A percentile compares a stretch with the other conserved stretches of the same genome.
Conservation (phyloP, 75 land plant species). For the Pinus taeda region DNA sequence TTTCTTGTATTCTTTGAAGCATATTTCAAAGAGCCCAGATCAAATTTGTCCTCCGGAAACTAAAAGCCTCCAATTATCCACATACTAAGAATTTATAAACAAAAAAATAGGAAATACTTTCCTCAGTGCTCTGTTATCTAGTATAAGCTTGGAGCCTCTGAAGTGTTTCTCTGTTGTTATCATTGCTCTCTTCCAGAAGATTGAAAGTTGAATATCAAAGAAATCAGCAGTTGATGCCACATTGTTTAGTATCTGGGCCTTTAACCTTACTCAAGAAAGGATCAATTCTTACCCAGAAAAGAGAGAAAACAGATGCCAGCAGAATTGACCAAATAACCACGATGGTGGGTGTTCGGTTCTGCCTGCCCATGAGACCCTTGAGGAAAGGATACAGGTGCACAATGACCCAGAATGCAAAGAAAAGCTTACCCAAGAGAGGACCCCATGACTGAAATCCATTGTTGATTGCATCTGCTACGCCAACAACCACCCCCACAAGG, state of each 20-base stretch:
- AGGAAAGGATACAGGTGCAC: constrained; percentile 87
- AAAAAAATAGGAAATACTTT: too few species aligned
- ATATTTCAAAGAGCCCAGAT: too few species aligned
- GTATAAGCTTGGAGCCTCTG: too few species aligned
- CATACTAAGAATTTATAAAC: too few species aligned
- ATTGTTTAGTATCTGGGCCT: constrained; percentile 66
- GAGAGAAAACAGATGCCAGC: constrained; percentile 79
- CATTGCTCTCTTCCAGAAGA: too few species aligned
- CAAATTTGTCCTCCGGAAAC: too few species aligned
- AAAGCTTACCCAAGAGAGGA: constrained; percentile 83
- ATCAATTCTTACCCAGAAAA: constrained; percentile 81
- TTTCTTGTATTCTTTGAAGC: too few species aligned
- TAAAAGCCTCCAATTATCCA: too few species aligned
- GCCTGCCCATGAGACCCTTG: constrained; percentile 85
- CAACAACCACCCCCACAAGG: constrained; percentile 80
- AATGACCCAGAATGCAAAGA: constrained; percentile 88
- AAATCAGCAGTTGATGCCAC: constrained; percentile 77
- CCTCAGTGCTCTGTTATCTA: too few species aligned
- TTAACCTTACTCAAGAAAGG: constrained; percentile 69
- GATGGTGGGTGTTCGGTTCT: constrained; percentile 86
- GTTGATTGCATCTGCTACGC: constrained; percentile 78
- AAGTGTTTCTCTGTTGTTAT: too few species aligned
- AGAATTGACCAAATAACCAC: constrained; percentile 86
- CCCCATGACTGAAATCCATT: constrained; percentile 86
- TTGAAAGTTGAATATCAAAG: not conserved